Conservation (phyloP, 1,284 basidiomycete species). For the Moniliophthora roreri region DNA sequence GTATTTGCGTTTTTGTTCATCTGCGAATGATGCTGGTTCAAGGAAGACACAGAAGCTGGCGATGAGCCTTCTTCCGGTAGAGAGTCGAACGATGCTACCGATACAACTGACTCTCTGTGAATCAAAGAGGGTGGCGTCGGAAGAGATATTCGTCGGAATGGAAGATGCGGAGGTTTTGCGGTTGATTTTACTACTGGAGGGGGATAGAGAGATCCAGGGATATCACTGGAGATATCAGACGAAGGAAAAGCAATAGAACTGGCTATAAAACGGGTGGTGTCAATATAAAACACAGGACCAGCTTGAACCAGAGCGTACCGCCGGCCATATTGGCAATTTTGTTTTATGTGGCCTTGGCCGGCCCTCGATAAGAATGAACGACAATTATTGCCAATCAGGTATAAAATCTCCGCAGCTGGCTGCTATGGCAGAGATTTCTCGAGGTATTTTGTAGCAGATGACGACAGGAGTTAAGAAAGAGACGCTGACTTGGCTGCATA, state of each 20-base stretch:
- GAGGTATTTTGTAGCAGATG: background rate
- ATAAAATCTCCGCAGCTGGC: background rate
- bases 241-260: constrained; percentile 18
- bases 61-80: constrained; percentile 14
- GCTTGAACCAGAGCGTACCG: background rate
- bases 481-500: background rate
- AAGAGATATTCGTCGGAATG: constrained; percentile 76
- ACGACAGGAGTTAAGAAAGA: background rate
- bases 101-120: constrained; percentile 64
- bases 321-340: background rate
- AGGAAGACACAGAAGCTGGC: background rate
- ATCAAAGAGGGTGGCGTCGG: constrained; percentile 57
- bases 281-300: background rate
- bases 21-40: background rate
- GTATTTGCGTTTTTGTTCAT: background rate
- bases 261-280: background rate
- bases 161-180: constrained; percentile 47
- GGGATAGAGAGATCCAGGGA: constrained; percentile 1
- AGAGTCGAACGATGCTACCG: constrained; percentile 49
- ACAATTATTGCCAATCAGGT: no score
- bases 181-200: constrained; percentile 31
- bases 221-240: constrained; percentile 13
- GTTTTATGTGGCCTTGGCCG: no score
- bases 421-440: background rate
- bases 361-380: no score